phyloP scores from a whole-genome alignment of 345 rosid genomes.

The Eucalyptus caleyi region DNA sequence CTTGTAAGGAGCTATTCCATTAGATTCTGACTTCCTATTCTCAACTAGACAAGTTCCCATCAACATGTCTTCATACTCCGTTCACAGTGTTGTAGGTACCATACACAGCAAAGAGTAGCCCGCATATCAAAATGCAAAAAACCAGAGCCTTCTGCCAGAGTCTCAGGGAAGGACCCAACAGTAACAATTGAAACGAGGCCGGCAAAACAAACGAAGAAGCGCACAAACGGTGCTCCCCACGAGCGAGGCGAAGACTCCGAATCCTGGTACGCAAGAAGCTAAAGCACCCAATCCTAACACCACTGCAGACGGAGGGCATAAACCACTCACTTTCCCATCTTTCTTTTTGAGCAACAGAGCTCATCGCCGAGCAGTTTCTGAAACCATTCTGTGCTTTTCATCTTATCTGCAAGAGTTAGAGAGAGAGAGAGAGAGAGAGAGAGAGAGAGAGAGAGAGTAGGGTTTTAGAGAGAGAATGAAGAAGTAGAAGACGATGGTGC shows the following conservation, averaged over 20 bases:
- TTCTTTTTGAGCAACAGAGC: constrained; percentile 10
- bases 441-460: background rate
- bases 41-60: background rate
- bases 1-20: background rate
- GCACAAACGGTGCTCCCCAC: constrained; percentile 82
- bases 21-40: background rate
- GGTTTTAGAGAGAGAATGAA: background rate
- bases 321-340: constrained; percentile 10
- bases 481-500: background rate
- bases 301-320: constrained; percentile 39
- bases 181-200: constrained; percentile 58
- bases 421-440: background rate
- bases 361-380: constrained; percentile 15
- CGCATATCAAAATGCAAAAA: constrained; percentile 34
- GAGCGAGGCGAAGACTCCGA: constrained; percentile 55
- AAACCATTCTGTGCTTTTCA: constrained; percentile 28
- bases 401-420: constrained; percentile 54
- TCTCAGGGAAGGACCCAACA: constrained; percentile 51
- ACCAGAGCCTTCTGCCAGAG: constrained; percentile 58
- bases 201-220: constrained; percentile 75
- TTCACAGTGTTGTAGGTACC: constrained; percentile 51
- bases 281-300: constrained; percentile 42
- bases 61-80: constrained; percentile 20
- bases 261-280: constrained; percentile 65
- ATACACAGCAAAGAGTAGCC: constrained; percentile 56